Base-by-base conservation (phyloP, 2,329 filamentous ascomycete genomes). In the Albophoma yamanashiensis region DNA sequence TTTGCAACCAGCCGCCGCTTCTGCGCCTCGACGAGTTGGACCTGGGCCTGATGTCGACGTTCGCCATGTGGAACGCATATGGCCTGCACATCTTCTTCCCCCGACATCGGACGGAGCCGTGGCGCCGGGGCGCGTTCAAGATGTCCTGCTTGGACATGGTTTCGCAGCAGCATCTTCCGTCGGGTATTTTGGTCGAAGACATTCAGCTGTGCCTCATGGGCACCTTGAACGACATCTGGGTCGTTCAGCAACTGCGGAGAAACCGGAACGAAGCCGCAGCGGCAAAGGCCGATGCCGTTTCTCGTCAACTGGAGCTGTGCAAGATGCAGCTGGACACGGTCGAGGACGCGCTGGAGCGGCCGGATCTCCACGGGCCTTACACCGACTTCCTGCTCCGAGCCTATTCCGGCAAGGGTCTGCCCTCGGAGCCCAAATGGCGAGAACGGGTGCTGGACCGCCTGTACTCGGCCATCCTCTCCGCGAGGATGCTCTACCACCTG, bases 1-100 rank as follows among this genome's bases (percentile, higher is more conserved):
- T 68, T 39, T 70, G 58, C 60, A 66, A 65, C 58, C 68, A 76
- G 55, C 67, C 74, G 1, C 67, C 71, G 0, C 58, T 69, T 0
- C 60, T 78, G 0, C 67, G 68, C 6, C 60, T 69, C 1, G 73
- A 76, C 60, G 76, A 78, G 58, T 62, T 78, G 0, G 70, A 75
- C 17, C 64, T 74, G 6, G 64, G 68, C 0, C 59, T 77, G 14
- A 68, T 71, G 2, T 67, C 65, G 0, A 73, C 75, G 0, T 74
- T 70, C 40, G 66, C 70, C 1, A 61, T 72, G 5, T 77, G 70
- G 69, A 76, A 78, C 58, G 61, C 74, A 0, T 66, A 71, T 25
- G 75, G 75, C 0, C 67, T 78, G 0, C 66, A 71, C 50, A 63
- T 70, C 1, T 76, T 73, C 58, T 76, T 75, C 56, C 65, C 66